Percentiles rank a stretch among this genome's conserved stretches.
Conservation (phyloP, 208 protist genomes). For the Acanthamoeba sp. region DNA sequence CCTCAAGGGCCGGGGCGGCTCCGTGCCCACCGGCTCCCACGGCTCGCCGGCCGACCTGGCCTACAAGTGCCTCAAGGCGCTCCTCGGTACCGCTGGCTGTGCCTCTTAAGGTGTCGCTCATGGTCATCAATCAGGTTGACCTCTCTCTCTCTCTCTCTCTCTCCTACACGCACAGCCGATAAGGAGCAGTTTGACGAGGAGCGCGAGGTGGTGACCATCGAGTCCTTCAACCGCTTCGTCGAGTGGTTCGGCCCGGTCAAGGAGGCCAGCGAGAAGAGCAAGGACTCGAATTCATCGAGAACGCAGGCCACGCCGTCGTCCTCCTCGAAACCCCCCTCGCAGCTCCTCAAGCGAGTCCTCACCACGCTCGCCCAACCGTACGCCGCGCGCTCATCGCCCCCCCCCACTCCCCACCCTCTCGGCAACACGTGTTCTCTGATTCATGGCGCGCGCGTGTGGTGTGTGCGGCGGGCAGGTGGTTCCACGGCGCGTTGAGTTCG, state of each 20-base stretch:
- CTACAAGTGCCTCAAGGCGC: conserved; percentile 8
- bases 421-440: too few species aligned
- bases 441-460: too few species aligned
- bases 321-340: not conserved
- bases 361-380: not conserved
- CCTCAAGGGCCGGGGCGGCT: not conserved
- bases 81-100: not conserved
- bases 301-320: not conserved
- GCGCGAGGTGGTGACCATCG: not conserved
- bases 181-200: not conserved
- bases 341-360: not conserved
- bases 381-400: not conserved
- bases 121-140: too few species aligned
- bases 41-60: not conserved
- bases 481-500: not conserved
- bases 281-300: not conserved
- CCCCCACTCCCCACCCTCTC: too few species aligned
- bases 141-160: too few species aligned
- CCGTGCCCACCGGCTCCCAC: not conserved
- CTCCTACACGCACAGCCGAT: not conserved
- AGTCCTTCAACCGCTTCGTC: not conserved
- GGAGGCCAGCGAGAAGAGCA: too few species aligned
- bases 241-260: not conserved
- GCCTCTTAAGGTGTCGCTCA: not conserved
- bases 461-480: not conserved